Base-by-base conservation (phyloP, 768 basidiomycete species). In the Mycena sanguinolenta region DNA sequence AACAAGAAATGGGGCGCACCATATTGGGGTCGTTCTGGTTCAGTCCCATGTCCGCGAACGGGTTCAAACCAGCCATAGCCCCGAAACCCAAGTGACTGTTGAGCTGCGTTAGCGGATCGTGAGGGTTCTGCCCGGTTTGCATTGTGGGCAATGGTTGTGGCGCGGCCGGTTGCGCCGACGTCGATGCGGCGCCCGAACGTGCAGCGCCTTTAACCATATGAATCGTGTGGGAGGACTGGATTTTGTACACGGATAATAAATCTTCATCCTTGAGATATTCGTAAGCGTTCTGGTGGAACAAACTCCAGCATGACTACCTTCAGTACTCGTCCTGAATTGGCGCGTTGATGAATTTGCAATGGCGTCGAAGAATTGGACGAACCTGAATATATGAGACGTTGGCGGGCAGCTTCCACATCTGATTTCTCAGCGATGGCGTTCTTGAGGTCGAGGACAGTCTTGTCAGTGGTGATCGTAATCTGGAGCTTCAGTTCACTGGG, bases 1-100 rank as follows among this genome's bases (percentile, higher is more conserved):
- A 64, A n/a, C 34, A 8, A 54, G 32, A 34, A 68, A 25, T 62
- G 12, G 49, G 19, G 82, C 89, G 73, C 69, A 95, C 95, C 90
- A 97, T 94, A 79, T 98, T 98, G 0, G 97, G 97, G 78, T 98
- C 97, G 74, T 94, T 95, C 5, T 88, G 85, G 77, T 99, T 99
- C 52, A 97, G 58, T 1, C 97, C 97, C 89, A 97, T 90, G 5
- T 92, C 92, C 0, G 92, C 87, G 76, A 99, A 99, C 0, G 98
- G 97, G 75, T 99, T 98, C 78, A 97, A 84, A 7, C 94, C 93
- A 0, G 92, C 92, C 89, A 95, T 89, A 21, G 88, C 84, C 1
- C 95, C 95, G 73, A 91, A 94, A 0, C 91, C 94, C 79, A 89
- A 82, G 75, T 91, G 90, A 19, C 91, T 85, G 77, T 96, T 97